Base-by-base conservation (phyloP, 805 yeast genomes). In the Lipomyces lipofer region DNA sequence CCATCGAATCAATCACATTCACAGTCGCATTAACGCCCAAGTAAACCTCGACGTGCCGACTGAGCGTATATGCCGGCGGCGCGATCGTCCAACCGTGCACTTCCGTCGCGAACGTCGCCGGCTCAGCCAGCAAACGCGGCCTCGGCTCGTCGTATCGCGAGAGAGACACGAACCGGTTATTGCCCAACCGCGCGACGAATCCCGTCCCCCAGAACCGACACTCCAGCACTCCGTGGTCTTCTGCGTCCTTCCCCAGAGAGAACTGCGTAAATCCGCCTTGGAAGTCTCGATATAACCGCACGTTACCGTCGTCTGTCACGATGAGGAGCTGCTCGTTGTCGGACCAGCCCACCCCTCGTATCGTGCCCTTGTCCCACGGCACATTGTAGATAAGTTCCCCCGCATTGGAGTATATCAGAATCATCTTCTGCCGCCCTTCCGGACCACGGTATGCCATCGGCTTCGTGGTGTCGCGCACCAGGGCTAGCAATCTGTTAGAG, bases 251-350 rank as follows among this genome's bases (percentile, higher is more conserved):
- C 1, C 73, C 73, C 3, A 79, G 56, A 15, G 69, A 66, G 61
- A 74, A 77, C 62, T 84, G 88, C 45, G 75, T 74, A 66, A 86
- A 88, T 43, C 80, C 83, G 2, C 88, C 86, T 19, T 80, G 79
- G 58, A 85, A 81, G 63, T 86, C 90, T 39, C 74, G 69, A 68
- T 86, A 87, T 25, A 76, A 71, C 25, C 95, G 72, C 22, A 76
- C 78, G 27, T 70, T 73, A 5, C 85, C 85, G 47, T 73, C 71
- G 29, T 73, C 75, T 33, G 83, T 67, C 1, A 85, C 78, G 10
- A 85, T 79, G 9, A 83, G 69, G 44, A 88, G 72, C 47, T 78
- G 74, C 62, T 84, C 90, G 21, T 72, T 68, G 1, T 63, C 62
- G 15, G 82, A 68, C 80, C 83, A 84, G 2, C 76, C 78, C 38